phyloP scores from a whole-genome alignment of 75 land plant species.

The Larix kaempferi region DNA sequence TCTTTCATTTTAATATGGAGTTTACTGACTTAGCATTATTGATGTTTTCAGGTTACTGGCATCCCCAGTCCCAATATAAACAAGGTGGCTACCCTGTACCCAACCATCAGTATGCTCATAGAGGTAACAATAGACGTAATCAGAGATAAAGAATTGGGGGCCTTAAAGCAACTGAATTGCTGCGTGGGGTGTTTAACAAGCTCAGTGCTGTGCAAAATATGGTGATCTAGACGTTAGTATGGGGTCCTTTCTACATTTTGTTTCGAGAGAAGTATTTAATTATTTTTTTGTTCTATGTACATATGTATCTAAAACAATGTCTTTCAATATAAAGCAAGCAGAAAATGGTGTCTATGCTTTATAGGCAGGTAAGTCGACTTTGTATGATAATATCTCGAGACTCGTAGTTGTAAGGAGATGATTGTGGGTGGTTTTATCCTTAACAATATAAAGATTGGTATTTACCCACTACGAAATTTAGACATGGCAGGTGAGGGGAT shows the following conservation, averaged over 20 bases:
- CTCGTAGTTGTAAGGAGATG: background rate
- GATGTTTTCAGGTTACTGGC: slow-evolving; percentile 10
- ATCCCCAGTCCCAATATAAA: slow-evolving; percentile 1
- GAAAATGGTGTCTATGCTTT: slow-evolving; percentile 3
- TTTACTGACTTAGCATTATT: background rate
- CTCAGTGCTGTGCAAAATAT: slow-evolving; percentile 4
- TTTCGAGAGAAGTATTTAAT: slow-evolving; percentile 5
- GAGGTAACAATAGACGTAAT: slow-evolving; percentile 9
- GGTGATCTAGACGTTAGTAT: slow-evolving; percentile 2
- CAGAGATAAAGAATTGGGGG: background rate
- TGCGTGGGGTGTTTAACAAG: background rate
- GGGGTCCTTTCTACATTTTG: background rate
- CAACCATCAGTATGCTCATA: slow-evolving; percentile 3
- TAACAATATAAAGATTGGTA: background rate
- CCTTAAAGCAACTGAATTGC: background rate
- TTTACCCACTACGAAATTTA: slow-evolving; percentile 1
- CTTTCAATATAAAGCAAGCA: background rate
- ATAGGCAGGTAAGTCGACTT: slow-evolving; percentile 1
- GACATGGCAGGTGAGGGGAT: background rate
- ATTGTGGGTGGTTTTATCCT: background rate
- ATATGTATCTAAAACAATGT: background rate
- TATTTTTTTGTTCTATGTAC: slow-evolving; percentile 9
- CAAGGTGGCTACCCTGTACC: background rate
- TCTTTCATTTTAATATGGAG: background rate
- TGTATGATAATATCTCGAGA: slow-evolving; percentile 10